A percentile compares a stretch with the other conserved stretches of the same genome.
phyloP scores from a whole-genome alignment of 176 grass and related monocot species.

The Triticum dicoccoides region DNA sequence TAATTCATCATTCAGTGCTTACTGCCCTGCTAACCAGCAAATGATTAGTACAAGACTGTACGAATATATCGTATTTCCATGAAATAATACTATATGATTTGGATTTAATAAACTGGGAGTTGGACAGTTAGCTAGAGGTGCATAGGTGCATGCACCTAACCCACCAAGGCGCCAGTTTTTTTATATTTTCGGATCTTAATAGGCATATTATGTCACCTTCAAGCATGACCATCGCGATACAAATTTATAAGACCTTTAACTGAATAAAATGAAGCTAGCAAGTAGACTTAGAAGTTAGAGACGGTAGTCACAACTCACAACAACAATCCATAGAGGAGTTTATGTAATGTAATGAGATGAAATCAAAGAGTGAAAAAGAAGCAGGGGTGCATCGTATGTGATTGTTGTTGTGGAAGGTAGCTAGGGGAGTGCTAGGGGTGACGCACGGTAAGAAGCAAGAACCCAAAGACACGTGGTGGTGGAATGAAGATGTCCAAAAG shows the following conservation, averaged over 20 bases:
- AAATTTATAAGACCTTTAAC: conserved; percentile 7
- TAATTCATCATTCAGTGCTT: not conserved
- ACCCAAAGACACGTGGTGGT: too few relatives aligned
- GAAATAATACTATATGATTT: not conserved
- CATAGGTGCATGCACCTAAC: not conserved
- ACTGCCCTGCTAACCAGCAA: not conserved
- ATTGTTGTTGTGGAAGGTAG: too few relatives aligned
- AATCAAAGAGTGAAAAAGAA: too few relatives aligned
- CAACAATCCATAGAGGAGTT: too few relatives aligned
- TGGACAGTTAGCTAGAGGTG: not conserved
- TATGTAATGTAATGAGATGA: too few relatives aligned
- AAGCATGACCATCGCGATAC: not conserved
- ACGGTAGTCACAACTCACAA: not conserved
- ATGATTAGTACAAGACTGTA: not conserved
- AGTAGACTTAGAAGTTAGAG: not conserved
- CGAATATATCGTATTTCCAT: not conserved
- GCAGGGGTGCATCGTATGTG: too few relatives aligned
- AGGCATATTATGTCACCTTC: not conserved
- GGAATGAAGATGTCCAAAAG: too few relatives aligned
- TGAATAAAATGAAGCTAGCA: conserved; percentile 9
- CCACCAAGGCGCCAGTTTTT: not conserved
- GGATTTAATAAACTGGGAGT: not conserved
- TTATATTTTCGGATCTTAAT: not conserved
- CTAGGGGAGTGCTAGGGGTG: too few relatives aligned
- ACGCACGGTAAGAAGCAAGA: too few relatives aligned